Evolutionary conservation across 306 rosid genomes (phyloP).

Genomic region (Vigna hirtella): DNA sequence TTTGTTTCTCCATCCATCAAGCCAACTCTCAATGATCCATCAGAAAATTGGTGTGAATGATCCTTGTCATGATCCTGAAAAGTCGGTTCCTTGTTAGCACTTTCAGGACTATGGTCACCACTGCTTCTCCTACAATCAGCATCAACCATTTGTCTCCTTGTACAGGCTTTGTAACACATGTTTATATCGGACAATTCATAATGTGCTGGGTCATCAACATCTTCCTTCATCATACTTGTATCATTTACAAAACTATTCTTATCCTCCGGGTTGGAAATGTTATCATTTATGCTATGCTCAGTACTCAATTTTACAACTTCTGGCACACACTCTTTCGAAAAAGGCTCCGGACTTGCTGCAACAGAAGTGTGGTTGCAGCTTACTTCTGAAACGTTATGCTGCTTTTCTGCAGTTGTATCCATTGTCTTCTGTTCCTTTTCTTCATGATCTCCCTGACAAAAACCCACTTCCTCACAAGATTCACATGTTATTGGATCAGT

Average conservation of each 20-base stretch:
- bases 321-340: constrained; percentile 26
- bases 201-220: constrained; percentile 18
- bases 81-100: constrained; percentile 27
- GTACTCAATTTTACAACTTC: constrained; percentile 40
- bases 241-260: constrained; percentile 26
- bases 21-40: constrained; percentile 9
- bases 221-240: constrained; percentile 34
- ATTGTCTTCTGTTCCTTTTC: constrained; percentile 28
- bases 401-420: constrained; percentile 36
- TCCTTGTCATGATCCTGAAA: constrained; percentile 36
- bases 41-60: constrained; percentile 26
- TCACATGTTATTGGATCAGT: constrained; percentile 39
- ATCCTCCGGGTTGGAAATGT: constrained; percentile 23
- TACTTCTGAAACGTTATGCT: constrained; percentile 26
- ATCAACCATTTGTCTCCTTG: constrained; percentile 31
- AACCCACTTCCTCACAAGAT: constrained; percentile 35
- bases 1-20: constrained; percentile 32
- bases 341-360: constrained; percentile 33
- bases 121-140: background rate
- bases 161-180: constrained; percentile 13
- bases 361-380: constrained; percentile 30
- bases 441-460: constrained; percentile 39
- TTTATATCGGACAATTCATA: constrained; percentile 1
- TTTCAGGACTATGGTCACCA: constrained; percentile 23
- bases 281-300: constrained; percentile 33